A percentile compares a stretch with the other conserved stretches of the same genome.
Conservation (phyloP, 345 rosid genomes). For the Brassica incana region DNA sequence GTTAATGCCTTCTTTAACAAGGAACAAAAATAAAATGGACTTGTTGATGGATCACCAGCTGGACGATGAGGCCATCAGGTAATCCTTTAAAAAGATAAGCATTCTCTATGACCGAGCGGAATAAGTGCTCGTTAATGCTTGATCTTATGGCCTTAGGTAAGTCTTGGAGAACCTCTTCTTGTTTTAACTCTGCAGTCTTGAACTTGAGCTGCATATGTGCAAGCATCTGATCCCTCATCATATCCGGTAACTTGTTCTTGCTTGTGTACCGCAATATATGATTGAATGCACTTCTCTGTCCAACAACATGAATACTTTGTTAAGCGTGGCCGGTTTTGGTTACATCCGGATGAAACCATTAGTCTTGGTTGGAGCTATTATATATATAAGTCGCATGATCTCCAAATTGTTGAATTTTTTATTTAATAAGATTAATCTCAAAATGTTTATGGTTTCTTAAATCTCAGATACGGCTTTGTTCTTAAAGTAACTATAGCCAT, state of each 20-base stretch:
- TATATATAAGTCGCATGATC: background rate
- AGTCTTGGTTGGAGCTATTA: no score
- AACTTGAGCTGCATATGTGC: constrained; percentile 94
- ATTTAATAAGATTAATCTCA: no score
- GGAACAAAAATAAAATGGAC: background rate
- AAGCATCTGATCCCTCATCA: constrained; percentile 85
- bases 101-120: constrained; percentile 50
- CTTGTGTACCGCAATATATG: constrained; percentile 71
- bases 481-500: background rate
- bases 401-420: no score
- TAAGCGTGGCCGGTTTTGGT: background rate
- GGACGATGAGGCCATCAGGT: constrained; percentile 67
- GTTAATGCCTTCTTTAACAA: background rate
- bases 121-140: constrained; percentile 79
- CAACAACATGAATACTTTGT: constrained; percentile 9
- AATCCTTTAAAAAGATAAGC: constrained; percentile 77
- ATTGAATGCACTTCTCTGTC: constrained; percentile 79
- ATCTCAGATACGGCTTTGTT: background rate
- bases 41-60: constrained; percentile 48
- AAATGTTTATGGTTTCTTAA: no score
- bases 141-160: constrained; percentile 92
- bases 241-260: constrained; percentile 82
- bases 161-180: constrained; percentile 77
- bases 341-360: background rate
- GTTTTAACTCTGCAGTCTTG: constrained; percentile 80